These are phyloP conservation scores for Mortierella sp. DNA, from an alignment of 371 early-diverging fungal species.

Conservation along the genomic window DNA sequence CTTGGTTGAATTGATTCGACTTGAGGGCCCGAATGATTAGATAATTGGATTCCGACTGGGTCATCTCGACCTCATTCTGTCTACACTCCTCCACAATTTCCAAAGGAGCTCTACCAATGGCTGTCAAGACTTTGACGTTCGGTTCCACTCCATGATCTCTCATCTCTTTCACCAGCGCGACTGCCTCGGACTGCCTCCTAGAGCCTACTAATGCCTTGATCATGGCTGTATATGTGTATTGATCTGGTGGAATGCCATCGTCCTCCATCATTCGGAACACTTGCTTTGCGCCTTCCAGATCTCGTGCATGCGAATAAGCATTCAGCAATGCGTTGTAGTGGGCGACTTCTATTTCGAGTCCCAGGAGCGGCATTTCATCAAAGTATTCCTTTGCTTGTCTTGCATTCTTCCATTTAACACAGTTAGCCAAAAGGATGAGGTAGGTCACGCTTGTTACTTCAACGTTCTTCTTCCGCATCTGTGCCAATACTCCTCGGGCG, in stretches of 20 bases:
- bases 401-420: slow-evolving; percentile 20
- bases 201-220: slow-evolving; percentile 1
- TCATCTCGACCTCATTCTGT: slow-evolving; percentile 11
- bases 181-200: neutral
- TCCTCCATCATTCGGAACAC: slow-evolving; percentile 32
- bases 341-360: slow-evolving; percentile 11
- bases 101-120: slow-evolving; percentile 9
- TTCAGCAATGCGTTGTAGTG: slow-evolving; percentile 47
- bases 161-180: neutral
- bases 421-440: slow-evolving; percentile 32
- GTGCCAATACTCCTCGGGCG: slow-evolving; percentile 18
- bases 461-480: slow-evolving; percentile 29
- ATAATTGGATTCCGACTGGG: slow-evolving; percentile 22
- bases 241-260: slow-evolving; percentile 22
- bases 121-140: slow-evolving; percentile 27
- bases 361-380: slow-evolving; percentile 46
- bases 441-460: slow-evolving; percentile 33
- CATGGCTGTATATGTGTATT: slow-evolving; percentile 36
- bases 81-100: slow-evolving; percentile 25
- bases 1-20: slow-evolving; percentile 21
- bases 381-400: slow-evolving; percentile 31
- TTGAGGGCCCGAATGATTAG: slow-evolving; percentile 25
- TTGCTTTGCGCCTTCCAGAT: slow-evolving; percentile 22
- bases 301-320: slow-evolving; percentile 25
- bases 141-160: slow-evolving; percentile 2